Evolutionary conservation across 2,329 filamentous ascomycete species (phyloP).

Genomic region (Trichoderma simmonsii): DNA sequence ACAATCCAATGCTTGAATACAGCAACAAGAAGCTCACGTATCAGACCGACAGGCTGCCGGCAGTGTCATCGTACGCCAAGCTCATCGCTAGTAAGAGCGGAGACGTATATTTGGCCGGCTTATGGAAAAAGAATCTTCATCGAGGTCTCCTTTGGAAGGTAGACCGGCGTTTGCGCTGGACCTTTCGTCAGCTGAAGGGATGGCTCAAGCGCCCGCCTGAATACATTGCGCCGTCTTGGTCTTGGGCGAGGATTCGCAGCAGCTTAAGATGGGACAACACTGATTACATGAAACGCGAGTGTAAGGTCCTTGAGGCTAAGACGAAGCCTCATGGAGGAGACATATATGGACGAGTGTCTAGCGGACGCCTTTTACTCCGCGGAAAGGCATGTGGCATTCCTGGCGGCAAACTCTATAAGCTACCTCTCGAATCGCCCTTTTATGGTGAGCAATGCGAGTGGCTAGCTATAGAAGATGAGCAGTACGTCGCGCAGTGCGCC

Average conservation of each 20-base stretch:
- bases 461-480: background rate
- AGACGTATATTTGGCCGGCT: background rate
- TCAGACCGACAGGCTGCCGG: background rate
- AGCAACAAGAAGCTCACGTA: background rate
- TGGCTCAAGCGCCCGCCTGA: background rate
- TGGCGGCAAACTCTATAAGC: background rate
- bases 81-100: background rate
- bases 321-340: background rate
- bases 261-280: background rate
- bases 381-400: background rate
- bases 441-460: background rate
- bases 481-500: slow-evolving; percentile 3
- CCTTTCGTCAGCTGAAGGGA: background rate
- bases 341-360: background rate
- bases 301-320: background rate
- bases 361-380: background rate
- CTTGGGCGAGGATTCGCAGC: background rate
- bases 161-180: background rate
- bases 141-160: background rate
- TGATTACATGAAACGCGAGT: background rate
- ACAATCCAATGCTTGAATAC: background rate
- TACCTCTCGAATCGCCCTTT: background rate
- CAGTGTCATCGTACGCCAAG: background rate
- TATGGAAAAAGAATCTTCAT: background rate
- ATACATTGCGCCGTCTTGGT: slow-evolving; percentile 3